Base-by-base conservation (phyloP, 2,329 filamentous ascomycete genomes). In the Colletotrichum sp. region DNA sequence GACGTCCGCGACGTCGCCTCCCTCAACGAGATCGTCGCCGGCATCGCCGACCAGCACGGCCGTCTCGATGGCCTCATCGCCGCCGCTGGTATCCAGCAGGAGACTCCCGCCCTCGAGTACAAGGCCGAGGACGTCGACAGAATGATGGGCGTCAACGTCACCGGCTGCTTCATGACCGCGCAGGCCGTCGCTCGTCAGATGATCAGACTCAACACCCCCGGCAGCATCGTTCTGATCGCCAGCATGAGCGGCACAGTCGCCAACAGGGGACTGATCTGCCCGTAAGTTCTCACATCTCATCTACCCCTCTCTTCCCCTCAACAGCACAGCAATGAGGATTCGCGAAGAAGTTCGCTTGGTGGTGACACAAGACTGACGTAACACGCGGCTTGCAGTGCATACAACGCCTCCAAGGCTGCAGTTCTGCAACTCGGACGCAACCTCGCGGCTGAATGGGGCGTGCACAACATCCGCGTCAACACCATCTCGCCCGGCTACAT, bases 101-200 rank as follows among this genome's bases (percentile, higher is more conserved):
- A 98, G 86, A 95, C 92, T 0, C 86, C 95, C 0, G 95, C 96
- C 2, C 88, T 98, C 71, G 95, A 98, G 65, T 98, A 98, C 82
- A 90, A 91, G 29, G 92, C 94, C 27, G 89, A 93, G 82, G 94
- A 95, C 82, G 92, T 92, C 82, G 92, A 96, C 83, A 91, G 92
- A 84, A 95, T 98, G 88, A 90, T 98, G 84, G 91, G 94, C 80
- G 93, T 96, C 81, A 98, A 98, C 85, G 89, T 98, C 80, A 97
- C 93, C n/a, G 96, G 96, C 15, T 92, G 90, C 32, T 95, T 95
- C 86, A 92, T 96, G 90, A 98, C 95, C 78, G 95, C 95, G 30
- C 95, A 96, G 87, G 95, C 95, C 25, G 95, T 95, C n/a, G 96
- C 96, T 39, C 90, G 93, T 71, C 94, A 97, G 83, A 92, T 95